Conservation (phyloP, 169 alveolate species). For the Miamiensis avidus region DNA sequence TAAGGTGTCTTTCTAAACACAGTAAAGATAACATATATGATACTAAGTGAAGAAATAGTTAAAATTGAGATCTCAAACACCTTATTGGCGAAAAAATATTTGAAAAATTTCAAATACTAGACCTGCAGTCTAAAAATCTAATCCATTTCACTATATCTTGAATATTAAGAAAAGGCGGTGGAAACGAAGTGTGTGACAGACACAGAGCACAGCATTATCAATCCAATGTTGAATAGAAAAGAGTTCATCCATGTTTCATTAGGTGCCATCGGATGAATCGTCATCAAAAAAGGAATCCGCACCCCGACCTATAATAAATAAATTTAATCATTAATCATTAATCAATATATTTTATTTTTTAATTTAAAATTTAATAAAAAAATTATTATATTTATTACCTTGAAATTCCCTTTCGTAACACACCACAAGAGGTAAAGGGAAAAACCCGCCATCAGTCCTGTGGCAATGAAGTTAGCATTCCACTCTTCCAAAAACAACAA, state of each 20-base stretch:
- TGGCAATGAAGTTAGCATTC: constrained; percentile 60
- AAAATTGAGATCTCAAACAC: constrained; percentile 34
- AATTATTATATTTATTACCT: too few relatives aligned
- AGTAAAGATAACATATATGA: not conserved
- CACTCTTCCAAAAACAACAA: constrained; percentile 61
- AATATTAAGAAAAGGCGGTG: constrained; percentile 32
- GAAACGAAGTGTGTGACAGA: constrained; percentile 62
- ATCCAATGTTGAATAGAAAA: constrained; percentile 60
- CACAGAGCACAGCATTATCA: constrained; percentile 57
- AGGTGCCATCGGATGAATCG: constrained; percentile 66
- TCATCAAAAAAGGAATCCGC: constrained; percentile 61
- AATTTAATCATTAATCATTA: too few relatives aligned
- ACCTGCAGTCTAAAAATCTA: constrained; percentile 25
- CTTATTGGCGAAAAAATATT: constrained; percentile 45
- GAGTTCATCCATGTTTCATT: constrained; percentile 70
- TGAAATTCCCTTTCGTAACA: constrained; percentile 77
- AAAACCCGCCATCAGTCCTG: constrained; percentile 62
- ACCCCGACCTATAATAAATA: too few relatives aligned
- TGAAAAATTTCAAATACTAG: constrained; percentile 41
- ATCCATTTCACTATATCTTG: constrained; percentile 35
- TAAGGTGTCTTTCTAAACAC: too few relatives aligned
- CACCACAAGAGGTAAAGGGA: constrained; percentile 67
- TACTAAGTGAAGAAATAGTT: not conserved
- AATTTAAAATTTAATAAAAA: too few relatives aligned
- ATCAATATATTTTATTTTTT: too few relatives aligned